Evolutionary conservation across 2,329 filamentous ascomycete genomes (phyloP).

Genomic region (Fusarium sp.): DNA sequence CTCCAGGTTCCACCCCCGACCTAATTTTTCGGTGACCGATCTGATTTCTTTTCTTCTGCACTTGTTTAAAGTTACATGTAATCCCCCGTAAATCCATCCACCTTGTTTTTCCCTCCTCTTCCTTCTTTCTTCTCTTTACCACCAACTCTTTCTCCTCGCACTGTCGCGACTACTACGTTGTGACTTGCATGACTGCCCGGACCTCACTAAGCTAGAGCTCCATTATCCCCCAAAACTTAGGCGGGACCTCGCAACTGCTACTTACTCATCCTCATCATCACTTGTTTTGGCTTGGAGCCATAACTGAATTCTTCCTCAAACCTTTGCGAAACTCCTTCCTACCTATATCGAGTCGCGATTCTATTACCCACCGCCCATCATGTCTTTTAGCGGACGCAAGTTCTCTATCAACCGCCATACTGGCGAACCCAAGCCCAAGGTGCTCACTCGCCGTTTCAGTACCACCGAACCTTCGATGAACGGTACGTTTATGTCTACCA

Average conservation of each 20-base stretch:
- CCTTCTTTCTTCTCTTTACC: slow-evolving; percentile 14
- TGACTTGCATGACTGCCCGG: slow-evolving; percentile 22
- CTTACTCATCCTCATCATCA: not conserved
- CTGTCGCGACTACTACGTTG: slow-evolving; percentile 3
- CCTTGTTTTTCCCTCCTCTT: slow-evolving; percentile 13
- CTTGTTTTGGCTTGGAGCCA: slow-evolving; percentile 18
- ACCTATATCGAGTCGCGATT: not conserved
- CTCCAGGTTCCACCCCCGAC: slow-evolving; percentile 29
- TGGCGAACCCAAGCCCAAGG: slow-evolving; percentile 65
- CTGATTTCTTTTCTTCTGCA: slow-evolving; percentile 35
- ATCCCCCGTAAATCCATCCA: slow-evolving; percentile 35
- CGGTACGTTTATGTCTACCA: slow-evolving; percentile 56
- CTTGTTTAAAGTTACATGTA: slow-evolving; percentile 31
- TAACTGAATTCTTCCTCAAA: slow-evolving; percentile 1
- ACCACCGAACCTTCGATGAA: slow-evolving; percentile 66
- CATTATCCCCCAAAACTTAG: slow-evolving; percentile 10
- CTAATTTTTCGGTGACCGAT: slow-evolving; percentile 28
- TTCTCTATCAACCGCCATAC: slow-evolving; percentile 76
- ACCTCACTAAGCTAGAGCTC: slow-evolving; percentile 18
- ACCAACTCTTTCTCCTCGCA: slow-evolving; percentile 10
- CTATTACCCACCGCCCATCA: slow-evolving; percentile 46
- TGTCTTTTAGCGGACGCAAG: slow-evolving; percentile 67
- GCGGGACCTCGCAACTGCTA: slow-evolving; percentile 10
- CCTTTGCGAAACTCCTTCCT: not conserved
- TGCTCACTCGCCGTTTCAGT: slow-evolving; percentile 65